phyloP scores from a whole-genome alignment of 768 basidiomycete genomes.

The Leccinum subgranulosum region DNA sequence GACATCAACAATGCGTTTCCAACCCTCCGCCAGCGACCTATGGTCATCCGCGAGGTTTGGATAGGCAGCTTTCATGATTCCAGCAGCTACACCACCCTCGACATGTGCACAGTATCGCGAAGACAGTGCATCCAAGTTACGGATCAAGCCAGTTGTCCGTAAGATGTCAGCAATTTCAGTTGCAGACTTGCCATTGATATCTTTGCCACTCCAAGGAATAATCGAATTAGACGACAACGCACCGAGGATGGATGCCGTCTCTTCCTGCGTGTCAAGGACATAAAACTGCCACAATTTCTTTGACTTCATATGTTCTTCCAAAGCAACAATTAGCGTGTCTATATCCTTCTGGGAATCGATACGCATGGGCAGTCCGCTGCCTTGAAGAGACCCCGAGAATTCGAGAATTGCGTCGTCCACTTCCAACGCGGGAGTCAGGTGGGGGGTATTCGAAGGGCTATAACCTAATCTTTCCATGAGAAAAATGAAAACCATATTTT shows the following conservation, averaged over 20 bases:
- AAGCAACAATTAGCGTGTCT: constrained; percentile 57
- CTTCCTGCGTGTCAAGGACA: constrained; percentile 69
- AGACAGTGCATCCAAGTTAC: constrained; percentile 56
- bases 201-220: constrained; percentile 58
- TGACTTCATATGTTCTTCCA: constrained; percentile 56
- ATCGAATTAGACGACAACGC: constrained; percentile 34
- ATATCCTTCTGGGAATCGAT: constrained; percentile 70
- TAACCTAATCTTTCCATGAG: constrained; percentile 53
- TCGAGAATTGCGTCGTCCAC: constrained; percentile 83
- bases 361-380: constrained; percentile 67
- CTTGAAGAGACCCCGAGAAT: constrained; percentile 65
- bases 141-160: constrained; percentile 50
- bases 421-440: constrained; percentile 89
- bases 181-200: constrained; percentile 55
- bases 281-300: constrained; percentile 94
- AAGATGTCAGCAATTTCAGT: constrained; percentile 67
- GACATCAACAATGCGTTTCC: constrained; percentile 78
- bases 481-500: neutral
- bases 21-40: constrained; percentile 62
- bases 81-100: constrained; percentile 63
- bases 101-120: constrained; percentile 68
- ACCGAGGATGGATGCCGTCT: constrained; percentile 51
- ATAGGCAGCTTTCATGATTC: constrained; percentile 70
- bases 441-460: constrained; percentile 87
- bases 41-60: constrained; percentile 41